Evolutionary conservation across 164 flowering plant genomes (phyloP), one percentile per base, ranked within the genome.

Genomic region (Aristolochia fimbriata): DNA sequence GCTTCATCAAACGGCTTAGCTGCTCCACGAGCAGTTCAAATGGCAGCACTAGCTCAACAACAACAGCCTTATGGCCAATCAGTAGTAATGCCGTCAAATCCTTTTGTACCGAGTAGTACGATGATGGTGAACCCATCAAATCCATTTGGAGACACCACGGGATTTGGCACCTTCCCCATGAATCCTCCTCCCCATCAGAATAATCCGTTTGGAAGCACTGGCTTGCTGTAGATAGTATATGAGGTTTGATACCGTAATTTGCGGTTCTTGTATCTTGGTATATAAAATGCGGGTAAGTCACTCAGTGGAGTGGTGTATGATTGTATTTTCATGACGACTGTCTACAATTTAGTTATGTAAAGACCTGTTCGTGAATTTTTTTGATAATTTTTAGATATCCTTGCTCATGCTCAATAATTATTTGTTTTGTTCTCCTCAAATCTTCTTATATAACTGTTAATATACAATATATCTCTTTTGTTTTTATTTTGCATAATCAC

Each of bases 161-260:
- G 84, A 7, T 90, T 93, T 55, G 83, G 80, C 24, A 65, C 84
- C 23, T 93, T 85, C 61, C 83, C 96, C 5, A 75, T 31, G 20
- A 74, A 75, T 60, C 74, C 71, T n/a, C 48, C 71, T 37, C 85
- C 83, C 22, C 82, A 80, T 0, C 96, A 82, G 20, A 80, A 50
- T 52, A 87, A 92, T 71, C 98, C 98, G n/a, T 92, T 92, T 73
- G 95, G 95, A 55, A 73, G 73, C 71, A 74, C 91, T 0, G 78
- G 87, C 54, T 74, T 91, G 22, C 70, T 91, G 70, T 91, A 74
- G 72, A 56, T 56, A 56, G 19, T 6, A 10, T 49, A 15, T 49
- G 19, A 20, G 52, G 16, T 17, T 49, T 2, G 52, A 49, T 5
- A 2, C 20, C 52, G 19, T n/a, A n/a, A 49, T 49, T 20, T 4